Evolutionary conservation across 345 rosid genomes (phyloP).

Genomic region (Mercurialis annua): DNA sequence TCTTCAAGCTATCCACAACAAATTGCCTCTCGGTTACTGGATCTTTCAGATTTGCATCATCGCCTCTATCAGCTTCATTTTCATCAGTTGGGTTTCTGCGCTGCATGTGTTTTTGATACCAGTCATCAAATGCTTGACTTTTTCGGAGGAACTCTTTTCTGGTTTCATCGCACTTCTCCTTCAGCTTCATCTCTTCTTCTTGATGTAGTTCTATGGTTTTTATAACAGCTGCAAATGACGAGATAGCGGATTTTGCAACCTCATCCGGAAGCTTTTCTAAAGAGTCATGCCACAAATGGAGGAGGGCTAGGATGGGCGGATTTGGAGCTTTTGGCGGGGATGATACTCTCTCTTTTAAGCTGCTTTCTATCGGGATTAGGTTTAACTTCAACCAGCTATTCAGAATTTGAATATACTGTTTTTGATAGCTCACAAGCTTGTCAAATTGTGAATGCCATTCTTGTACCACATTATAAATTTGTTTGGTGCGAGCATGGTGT

Average conservation of each 20-base stretch:
- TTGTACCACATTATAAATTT: slow-evolving; percentile 54
- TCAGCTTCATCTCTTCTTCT: slow-evolving; percentile 84
- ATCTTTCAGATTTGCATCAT: slow-evolving; percentile 49
- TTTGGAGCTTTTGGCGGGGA: slow-evolving; percentile 72
- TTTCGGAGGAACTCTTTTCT: slow-evolving; percentile 61
- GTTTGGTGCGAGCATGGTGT: slow-evolving; percentile 69
- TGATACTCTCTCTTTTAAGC: slow-evolving; percentile 36
- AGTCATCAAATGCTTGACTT: slow-evolving; percentile 79
- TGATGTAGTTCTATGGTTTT: slow-evolving; percentile 62
- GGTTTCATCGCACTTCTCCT: slow-evolving; percentile 80
- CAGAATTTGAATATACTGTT: slow-evolving; percentile 61
- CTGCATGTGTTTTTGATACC: slow-evolving; percentile 76
- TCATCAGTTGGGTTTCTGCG: slow-evolving; percentile 44
- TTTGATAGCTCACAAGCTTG: slow-evolving; percentile 64
- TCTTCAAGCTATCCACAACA: slow-evolving; percentile 63
- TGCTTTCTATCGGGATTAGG: slow-evolving; percentile 36
- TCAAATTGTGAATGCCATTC: slow-evolving; percentile 76
- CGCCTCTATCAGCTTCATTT: slow-evolving; percentile 50
- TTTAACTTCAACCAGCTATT: slow-evolving; percentile 33
- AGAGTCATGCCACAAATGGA: slow-evolving; percentile 61
- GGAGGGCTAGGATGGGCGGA: slow-evolving; percentile 79
- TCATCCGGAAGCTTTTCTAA: slow-evolving; percentile 85
- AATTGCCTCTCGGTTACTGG: slow-evolving; percentile 68
- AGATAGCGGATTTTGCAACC: slow-evolving; percentile 75
- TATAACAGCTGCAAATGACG: slow-evolving; percentile 69